Percentiles rank a stretch among this genome's conserved stretches.
These are phyloP conservation scores for Macrolepiota albuminosa DNA, from an alignment of 768 basidiomycete species.

Conservation along the genomic window DNA sequence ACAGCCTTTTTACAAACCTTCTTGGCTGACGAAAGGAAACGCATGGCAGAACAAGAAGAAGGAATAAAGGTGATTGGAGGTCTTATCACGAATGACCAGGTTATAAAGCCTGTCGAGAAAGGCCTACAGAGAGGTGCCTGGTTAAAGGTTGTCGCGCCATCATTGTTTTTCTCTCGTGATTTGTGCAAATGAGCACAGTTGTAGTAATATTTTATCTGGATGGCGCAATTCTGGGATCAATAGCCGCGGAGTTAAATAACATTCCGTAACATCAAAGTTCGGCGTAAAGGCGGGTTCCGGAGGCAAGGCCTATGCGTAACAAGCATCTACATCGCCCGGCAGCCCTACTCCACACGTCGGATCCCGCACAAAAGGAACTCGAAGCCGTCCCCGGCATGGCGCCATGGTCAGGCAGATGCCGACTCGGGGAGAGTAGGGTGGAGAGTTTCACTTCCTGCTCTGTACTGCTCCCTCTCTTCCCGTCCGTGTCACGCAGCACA, in stretches of 20 bases:
- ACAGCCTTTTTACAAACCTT: constrained; percentile 53
- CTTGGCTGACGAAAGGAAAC: constrained; percentile 30
- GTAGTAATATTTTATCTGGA: constrained; percentile 19
- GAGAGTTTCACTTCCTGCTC: too few relatives aligned
- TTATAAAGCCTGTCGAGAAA: background rate
- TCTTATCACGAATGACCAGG: background rate
- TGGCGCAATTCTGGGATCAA: constrained; percentile 20
- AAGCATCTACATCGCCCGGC: too few relatives aligned
- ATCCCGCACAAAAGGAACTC: too few relatives aligned
- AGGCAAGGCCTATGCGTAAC: too few relatives aligned
- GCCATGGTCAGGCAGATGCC: too few relatives aligned
- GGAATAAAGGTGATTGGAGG: background rate
- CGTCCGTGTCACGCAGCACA: too few relatives aligned
- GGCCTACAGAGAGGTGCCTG: background rate
- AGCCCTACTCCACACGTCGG: too few relatives aligned
- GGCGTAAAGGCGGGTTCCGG: too few relatives aligned
- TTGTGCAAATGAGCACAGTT: constrained; percentile 20
- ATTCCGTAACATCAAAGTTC: background rate
- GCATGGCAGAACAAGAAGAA: constrained; percentile 9
- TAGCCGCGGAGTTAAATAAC: constrained; percentile 11
- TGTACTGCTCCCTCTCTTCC: too few relatives aligned
- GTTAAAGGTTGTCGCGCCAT: constrained; percentile 3
- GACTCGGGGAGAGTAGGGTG: too few relatives aligned
- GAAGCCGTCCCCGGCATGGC: too few relatives aligned
- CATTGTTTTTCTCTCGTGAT: constrained; percentile 6